These are phyloP conservation scores for Rubus idaeus DNA, from an alignment of 306 rosid species.

Conservation along the genomic window DNA sequence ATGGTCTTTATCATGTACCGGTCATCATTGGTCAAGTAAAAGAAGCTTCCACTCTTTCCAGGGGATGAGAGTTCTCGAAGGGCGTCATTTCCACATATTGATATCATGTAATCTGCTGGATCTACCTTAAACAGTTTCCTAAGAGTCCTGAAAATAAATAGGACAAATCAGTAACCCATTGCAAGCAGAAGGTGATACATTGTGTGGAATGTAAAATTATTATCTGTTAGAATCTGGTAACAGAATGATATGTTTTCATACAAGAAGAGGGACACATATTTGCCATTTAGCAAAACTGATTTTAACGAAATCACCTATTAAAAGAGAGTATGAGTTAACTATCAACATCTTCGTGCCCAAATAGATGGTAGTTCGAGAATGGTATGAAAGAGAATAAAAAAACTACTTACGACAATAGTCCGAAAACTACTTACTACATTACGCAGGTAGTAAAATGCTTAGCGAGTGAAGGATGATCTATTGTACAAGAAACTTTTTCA, in stretches of 20 bases:
- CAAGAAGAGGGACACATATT: background rate
- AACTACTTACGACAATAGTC: background rate
- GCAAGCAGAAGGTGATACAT: background rate
- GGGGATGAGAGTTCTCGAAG: conserved; percentile 95
- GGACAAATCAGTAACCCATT: background rate
- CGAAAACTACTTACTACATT: background rate
- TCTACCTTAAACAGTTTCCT: conserved; percentile 93
- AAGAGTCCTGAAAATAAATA: conserved; percentile 66
- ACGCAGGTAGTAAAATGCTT: background rate
- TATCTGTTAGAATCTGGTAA: background rate
- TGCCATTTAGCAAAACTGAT: background rate
- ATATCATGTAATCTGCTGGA: conserved; percentile 97
- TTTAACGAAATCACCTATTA: background rate
- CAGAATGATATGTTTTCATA: background rate
- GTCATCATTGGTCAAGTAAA: conserved; percentile 86
- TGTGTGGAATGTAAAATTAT: background rate
- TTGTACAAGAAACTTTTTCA: conserved; percentile 20
- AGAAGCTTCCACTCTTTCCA: conserved; percentile 97
- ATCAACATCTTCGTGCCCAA: background rate
- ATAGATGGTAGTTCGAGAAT: background rate
- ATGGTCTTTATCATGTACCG: conserved; percentile 96
- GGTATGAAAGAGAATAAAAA: background rate
- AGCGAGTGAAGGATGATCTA: conserved; percentile 14
- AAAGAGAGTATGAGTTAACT: background rate
- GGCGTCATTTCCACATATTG: conserved; percentile 91